A percentile compares a stretch with the other conserved stretches of the same genome.
phyloP scores from a whole-genome alignment of 345 rosid genomes.

The Rhodamnia argentea region DNA sequence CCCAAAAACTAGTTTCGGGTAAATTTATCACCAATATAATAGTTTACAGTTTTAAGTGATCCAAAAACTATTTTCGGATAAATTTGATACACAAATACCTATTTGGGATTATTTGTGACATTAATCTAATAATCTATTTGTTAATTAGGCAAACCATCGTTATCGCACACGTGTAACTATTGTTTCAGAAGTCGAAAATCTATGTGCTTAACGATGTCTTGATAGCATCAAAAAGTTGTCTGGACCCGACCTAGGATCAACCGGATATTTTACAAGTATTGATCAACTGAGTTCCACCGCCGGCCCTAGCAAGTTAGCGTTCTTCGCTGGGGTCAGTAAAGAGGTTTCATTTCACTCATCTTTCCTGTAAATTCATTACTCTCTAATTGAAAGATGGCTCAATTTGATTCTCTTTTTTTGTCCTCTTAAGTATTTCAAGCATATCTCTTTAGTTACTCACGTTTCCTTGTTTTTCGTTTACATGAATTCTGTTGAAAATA shows the following conservation, averaged over 20 bases:
- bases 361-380: not conserved
- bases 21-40: too few species aligned
- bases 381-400: not conserved
- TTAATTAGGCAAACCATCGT: too few species aligned
- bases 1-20: too few species aligned
- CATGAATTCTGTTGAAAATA: not conserved
- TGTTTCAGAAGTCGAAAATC: too few species aligned
- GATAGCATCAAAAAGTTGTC: not conserved
- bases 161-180: too few species aligned
- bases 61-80: too few species aligned
- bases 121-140: too few species aligned
- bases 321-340: not conserved
- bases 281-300: not conserved
- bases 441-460: not conserved
- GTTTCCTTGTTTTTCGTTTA: not conserved
- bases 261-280: not conserved
- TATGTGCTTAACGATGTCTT: too few species aligned
- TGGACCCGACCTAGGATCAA: not conserved
- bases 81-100: too few species aligned
- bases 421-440: not conserved
- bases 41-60: too few species aligned
- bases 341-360: not conserved
- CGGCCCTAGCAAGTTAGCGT: not conserved
- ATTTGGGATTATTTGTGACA: too few species aligned
- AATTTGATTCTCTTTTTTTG: not conserved